phyloP scores from a whole-genome alignment of 2,329 filamentous ascomycete genomes.

The Ilyonectria sp. region DNA sequence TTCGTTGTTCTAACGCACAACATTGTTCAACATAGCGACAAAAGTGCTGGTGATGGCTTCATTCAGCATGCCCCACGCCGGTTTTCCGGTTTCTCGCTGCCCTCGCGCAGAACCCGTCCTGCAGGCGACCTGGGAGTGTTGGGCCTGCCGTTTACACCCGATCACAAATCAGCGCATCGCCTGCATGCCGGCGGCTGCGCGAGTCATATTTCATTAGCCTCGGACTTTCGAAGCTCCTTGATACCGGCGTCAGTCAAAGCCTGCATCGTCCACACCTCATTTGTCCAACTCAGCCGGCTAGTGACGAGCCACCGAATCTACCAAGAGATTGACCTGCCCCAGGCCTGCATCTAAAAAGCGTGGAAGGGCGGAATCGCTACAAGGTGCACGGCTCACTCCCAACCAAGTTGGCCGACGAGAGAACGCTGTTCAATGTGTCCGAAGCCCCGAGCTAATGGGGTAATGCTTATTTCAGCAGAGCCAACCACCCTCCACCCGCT shows the following conservation, averaged over 20 bases:
- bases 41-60: constrained; percentile 44
- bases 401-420: constrained; percentile 36
- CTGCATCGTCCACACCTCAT: constrained; percentile 32
- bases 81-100: constrained; percentile 1
- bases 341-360: constrained; percentile 4
- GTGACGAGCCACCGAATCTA: constrained; percentile 42
- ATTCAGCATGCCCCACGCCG: constrained; percentile 25
- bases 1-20: constrained; percentile 31
- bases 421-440: constrained; percentile 37
- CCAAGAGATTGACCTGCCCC: constrained; percentile 26
- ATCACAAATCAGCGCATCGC: constrained; percentile 31
- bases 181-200: constrained; percentile 39
- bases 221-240: constrained; percentile 39
- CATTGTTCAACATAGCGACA: constrained; percentile 20
- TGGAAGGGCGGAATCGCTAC: constrained; percentile 33
- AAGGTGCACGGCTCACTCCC: constrained; percentile 35
- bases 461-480: constrained; percentile 35
- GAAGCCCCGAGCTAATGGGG: constrained; percentile 33
- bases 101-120: constrained; percentile 9
- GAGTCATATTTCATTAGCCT: constrained; percentile 47
- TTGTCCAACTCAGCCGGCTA: constrained; percentile 35
- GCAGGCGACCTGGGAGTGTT: constrained; percentile 17
- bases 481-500: constrained; percentile 7
- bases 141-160: constrained; percentile 23
- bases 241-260: constrained; percentile 34